Percentiles rank a stretch among this genome's conserved stretches.
Conservation (phyloP, 1,284 basidiomycete genomes). For the Malassezia pachydermatis region DNA sequence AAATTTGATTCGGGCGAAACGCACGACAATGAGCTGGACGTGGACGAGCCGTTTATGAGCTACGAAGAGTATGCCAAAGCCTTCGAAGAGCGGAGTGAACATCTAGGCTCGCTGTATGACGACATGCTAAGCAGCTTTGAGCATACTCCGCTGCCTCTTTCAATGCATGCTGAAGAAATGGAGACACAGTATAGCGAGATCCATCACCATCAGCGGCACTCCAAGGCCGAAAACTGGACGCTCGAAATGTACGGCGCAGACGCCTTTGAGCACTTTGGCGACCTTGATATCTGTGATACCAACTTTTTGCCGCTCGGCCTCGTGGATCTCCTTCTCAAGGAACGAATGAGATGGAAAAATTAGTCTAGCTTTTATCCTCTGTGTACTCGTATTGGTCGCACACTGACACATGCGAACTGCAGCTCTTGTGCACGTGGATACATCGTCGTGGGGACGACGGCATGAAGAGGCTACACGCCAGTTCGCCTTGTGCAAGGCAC, state of each 20-base stretch:
- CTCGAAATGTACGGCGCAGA: slow-evolving; percentile 1
- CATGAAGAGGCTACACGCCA: too few species aligned
- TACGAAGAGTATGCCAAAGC: background rate
- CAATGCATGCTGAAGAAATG: background rate
- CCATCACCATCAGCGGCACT: background rate
- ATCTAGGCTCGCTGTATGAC: background rate
- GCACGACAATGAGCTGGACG: background rate
- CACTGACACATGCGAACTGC: too few species aligned
- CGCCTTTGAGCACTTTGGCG: background rate
- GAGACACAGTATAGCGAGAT: background rate
- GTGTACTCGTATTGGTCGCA: too few species aligned
- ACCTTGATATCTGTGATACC: background rate
- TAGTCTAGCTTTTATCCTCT: too few species aligned
- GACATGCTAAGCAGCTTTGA: background rate
- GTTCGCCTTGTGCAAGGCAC: too few species aligned
- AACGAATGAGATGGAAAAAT: slow-evolving; percentile 10
- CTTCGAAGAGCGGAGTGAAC: background rate
- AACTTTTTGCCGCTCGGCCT: background rate
- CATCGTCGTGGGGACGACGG: too few species aligned
- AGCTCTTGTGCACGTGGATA: too few species aligned
- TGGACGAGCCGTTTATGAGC: background rate
- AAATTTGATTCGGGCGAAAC: background rate
- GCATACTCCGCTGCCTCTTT: background rate
- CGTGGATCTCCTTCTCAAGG: background rate
- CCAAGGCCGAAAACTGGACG: background rate